Evolutionary conservation across 75 land plant genomes (phyloP).

Genomic region (Sequoiadendron giganteum): DNA sequence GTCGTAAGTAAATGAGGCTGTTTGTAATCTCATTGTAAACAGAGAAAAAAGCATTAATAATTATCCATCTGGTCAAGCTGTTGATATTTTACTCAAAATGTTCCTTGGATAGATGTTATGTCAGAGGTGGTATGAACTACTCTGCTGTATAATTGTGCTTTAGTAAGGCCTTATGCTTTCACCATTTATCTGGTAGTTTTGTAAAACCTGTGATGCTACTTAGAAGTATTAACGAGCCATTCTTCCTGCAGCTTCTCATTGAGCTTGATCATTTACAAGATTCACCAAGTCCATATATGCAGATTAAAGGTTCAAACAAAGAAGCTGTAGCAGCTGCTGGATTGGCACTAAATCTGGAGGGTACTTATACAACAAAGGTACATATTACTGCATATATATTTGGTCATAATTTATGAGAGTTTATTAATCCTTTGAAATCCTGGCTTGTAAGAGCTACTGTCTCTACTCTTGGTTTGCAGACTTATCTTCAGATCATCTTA

Average conservation of each 20-base stretch:
- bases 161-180: background rate
- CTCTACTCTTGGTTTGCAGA: conserved; percentile 41
- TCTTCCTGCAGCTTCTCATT: conserved; percentile 71
- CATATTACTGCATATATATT: background rate
- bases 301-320: conserved; percentile 93
- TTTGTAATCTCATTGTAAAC: background rate
- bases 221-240: background rate
- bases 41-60: background rate
- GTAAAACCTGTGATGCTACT: background rate
- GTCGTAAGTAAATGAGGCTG: too few relatives aligned
- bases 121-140: background rate
- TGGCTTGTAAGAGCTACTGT: background rate
- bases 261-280: conserved; percentile 95
- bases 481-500: conserved; percentile 86
- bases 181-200: background rate
- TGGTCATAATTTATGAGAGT: background rate
- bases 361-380: conserved; percentile 95
- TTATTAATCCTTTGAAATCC: background rate
- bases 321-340: conserved; percentile 92
- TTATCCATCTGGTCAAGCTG: background rate
- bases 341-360: conserved; percentile 73
- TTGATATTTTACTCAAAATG: background rate
- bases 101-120: background rate
- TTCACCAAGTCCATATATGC: conserved; percentile 73
- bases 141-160: background rate